A percentile compares a stretch with the other conserved stretches of the same genome.
These are phyloP conservation scores for maize (Zea mays) DNA, from an alignment of 176 grass and related monocot genomes.

Conservation along the genomic window Zm-B73-REFERENCE-NAM-5.0 NC_050100.1:3487001-3487500, in stretches of 20 bases:
- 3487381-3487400: neutral
- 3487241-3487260: neutral
- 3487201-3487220: slow-evolving; percentile 2
- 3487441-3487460: neutral
- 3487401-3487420: neutral
- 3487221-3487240: neutral
- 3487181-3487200: slow-evolving; percentile 83
- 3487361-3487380: neutral
- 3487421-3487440: neutral
- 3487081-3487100: slow-evolving; percentile 79
- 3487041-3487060: slow-evolving; percentile 1
- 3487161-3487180: slow-evolving; percentile 77
- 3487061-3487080: slow-evolving; percentile 43
- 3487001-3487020: neutral
- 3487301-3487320: neutral
- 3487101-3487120: slow-evolving; percentile 88
- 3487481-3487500: neutral
- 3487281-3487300: neutral
- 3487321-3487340: neutral
- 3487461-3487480: neutral
- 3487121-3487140: slow-evolving; percentile 66
- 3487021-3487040: neutral
- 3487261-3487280: neutral
- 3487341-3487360: neutral
- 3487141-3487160: slow-evolving; percentile 84